phyloP scores from a whole-genome alignment of 805 yeast genomes.

The Maudiozyma barnettii region DNA sequence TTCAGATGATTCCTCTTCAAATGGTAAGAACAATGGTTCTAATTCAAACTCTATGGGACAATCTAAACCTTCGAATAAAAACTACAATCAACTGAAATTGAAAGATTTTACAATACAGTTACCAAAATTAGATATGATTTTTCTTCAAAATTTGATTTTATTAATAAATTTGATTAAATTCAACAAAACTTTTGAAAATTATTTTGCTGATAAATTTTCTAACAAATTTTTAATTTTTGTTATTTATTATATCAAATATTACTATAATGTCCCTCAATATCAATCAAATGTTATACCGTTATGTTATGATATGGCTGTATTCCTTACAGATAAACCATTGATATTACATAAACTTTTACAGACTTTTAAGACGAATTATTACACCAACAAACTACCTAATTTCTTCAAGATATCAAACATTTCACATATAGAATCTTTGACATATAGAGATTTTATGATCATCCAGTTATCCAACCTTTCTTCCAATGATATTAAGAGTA shows the following conservation, averaged over 20 bases:
- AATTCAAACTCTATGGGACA: not conserved
- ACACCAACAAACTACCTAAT: conserved; percentile 43
- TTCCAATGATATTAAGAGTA: conserved; percentile 30
- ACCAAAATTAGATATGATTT: conserved; percentile 39
- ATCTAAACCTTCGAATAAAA: conserved; percentile 1
- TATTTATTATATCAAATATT: conserved; percentile 48
- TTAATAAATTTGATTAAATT: conserved; percentile 73
- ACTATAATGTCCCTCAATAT: conserved; percentile 15
- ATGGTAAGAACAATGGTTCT: not conserved
- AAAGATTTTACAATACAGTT: conserved; percentile 7
- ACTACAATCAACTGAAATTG: conserved; percentile 1
- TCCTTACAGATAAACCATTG: conserved; percentile 35
- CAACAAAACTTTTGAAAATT: conserved; percentile 45
- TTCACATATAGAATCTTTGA: conserved; percentile 31
- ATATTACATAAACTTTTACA: conserved; percentile 34
- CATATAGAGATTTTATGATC: conserved; percentile 56
- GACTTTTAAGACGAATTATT: conserved; percentile 37
- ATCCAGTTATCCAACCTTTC: conserved; percentile 42
- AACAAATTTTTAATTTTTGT: conserved; percentile 46
- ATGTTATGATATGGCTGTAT: conserved; percentile 43
- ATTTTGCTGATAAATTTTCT: conserved; percentile 38
- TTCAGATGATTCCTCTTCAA: conserved; percentile 1
- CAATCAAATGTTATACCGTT: conserved; percentile 36
- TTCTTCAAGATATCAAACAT: conserved; percentile 36
- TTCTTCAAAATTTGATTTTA: conserved; percentile 50